phyloP scores from a whole-genome alignment of 768 basidiomycete genomes.

The Boletellus emodensis region DNA sequence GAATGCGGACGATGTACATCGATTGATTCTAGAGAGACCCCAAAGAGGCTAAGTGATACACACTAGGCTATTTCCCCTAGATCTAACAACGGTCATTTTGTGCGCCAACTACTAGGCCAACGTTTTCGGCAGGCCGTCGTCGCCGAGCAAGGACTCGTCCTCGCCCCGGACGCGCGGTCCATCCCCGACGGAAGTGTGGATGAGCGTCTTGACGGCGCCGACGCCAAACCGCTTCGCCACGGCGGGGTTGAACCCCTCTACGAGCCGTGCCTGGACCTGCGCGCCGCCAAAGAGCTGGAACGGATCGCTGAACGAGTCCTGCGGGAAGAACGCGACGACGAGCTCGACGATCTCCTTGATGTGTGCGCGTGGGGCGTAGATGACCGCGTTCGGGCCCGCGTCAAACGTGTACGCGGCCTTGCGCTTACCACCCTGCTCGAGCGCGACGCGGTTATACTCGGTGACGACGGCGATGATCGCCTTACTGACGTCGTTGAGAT shows the following conservation, averaged over 20 bases:
- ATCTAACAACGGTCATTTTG: neutral
- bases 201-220: slow-evolving; percentile 83
- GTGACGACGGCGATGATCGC: slow-evolving; percentile 88
- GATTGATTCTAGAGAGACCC: neutral
- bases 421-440: slow-evolving; percentile 52
- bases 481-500: slow-evolving; percentile 97
- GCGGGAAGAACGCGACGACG: slow-evolving; percentile 85
- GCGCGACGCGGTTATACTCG: slow-evolving; percentile 83
- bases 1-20: neutral
- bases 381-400: slow-evolving; percentile 97
- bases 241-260: slow-evolving; percentile 71
- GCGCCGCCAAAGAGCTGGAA: slow-evolving; percentile 54
- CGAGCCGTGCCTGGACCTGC: slow-evolving; percentile 46
- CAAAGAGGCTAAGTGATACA: neutral
- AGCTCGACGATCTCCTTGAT: slow-evolving; percentile 74
- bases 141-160: slow-evolving; percentile 62
- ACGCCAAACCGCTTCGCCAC: slow-evolving; percentile 70
- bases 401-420: slow-evolving; percentile 99
- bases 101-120: slow-evolving; percentile 29
- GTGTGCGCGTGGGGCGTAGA: slow-evolving; percentile 80
- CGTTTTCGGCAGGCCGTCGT: slow-evolving; percentile 65
- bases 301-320: slow-evolving; percentile 71
- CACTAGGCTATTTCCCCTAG: neutral
- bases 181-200: slow-evolving; percentile 90
- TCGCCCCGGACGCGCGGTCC: slow-evolving; percentile 71